Evolutionary conservation across 805 yeast genomes (phyloP), one percentile per base, ranked within the genome.

Genomic region (Suhomyces sp.): DNA sequence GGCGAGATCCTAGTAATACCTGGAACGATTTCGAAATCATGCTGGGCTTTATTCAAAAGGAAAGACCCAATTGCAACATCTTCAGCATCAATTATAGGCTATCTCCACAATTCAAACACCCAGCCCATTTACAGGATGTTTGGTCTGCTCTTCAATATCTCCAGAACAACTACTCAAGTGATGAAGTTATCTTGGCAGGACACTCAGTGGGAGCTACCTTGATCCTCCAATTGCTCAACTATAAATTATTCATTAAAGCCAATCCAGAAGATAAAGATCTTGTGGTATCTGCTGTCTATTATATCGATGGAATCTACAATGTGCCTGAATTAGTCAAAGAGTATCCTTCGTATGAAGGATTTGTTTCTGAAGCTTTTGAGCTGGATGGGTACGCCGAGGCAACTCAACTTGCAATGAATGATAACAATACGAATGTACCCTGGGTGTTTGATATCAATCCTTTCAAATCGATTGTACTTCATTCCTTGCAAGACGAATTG

Each of bases 191-290:
- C 51, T 11, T 66, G 0, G 64, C 76, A 8, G 96, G 95, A 0
- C 95, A 87, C 59, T 83, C 93, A 1, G 93, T 79, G 4, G 96
- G 96, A 2, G 86, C 90, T 2, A 78, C 84, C 1, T 51, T 84
- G 30, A 62, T 72, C 4, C 63, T 79, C 22, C 90, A 83, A 47
- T 43, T 74, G n/a, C 44, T 74, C 8, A 59, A 63, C 33, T 21
- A 17, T 19, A 22, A 16, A 22, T 11, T 11, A 3, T 26, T 26
- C 15, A 13, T 26, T 11, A n/a, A 36, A 6, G 16, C 30, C 3
- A 21, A 43, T n/a, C 12, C 29, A 4, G 13, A 26, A 26, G 17
- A 8, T 4, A 1, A 8, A 4, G 29, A 4, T 14, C 29, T 19
- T 20, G 22, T 20, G 5, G 20, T 26, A 10, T 14, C 29, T 20